Evolutionary conservation across 2,329 filamentous ascomycete species (phyloP).

Genomic region (Monosporascus sp.): DNA sequence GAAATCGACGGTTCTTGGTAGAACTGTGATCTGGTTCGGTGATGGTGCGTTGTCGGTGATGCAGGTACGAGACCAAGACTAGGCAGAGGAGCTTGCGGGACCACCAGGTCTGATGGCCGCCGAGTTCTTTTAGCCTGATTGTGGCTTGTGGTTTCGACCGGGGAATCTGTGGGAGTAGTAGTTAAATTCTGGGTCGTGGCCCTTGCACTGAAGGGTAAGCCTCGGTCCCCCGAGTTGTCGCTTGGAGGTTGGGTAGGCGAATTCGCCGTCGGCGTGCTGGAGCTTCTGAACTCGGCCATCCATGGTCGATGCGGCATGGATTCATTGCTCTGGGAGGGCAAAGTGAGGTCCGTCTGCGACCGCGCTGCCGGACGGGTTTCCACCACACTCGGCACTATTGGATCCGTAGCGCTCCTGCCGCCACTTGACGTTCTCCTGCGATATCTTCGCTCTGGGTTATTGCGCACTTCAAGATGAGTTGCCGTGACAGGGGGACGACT

Average conservation of each 20-base stretch:
- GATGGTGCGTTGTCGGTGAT: conserved; percentile 28
- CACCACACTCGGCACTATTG: conserved; percentile 36
- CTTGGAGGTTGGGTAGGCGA: conserved; percentile 12
- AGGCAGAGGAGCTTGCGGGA: conserved; percentile 26
- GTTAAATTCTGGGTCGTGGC: conserved; percentile 16
- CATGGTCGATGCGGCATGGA: conserved; percentile 32
- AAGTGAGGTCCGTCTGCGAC: conserved; percentile 61
- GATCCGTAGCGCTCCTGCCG: conserved; percentile 50
- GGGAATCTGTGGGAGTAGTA: conserved; percentile 9
- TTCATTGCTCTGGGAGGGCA: conserved; percentile 37
- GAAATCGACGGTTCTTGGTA: conserved; percentile 68
- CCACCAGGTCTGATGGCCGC: conserved; percentile 36
- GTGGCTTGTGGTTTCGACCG: conserved; percentile 15
- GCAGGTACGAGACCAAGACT: conserved; percentile 26
- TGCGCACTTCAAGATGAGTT: conserved; percentile 45
- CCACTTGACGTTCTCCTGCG: conserved; percentile 50
- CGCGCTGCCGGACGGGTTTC: conserved; percentile 48
- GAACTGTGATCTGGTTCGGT: conserved; percentile 42
- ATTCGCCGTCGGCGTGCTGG: conserved; percentile 28
- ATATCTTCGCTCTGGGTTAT: conserved; percentile 38
- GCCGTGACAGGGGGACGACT: conserved; percentile 47
- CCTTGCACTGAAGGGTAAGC: conserved; percentile 34
- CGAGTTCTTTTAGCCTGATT: conserved; percentile 21
- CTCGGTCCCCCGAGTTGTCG: conserved; percentile 19
- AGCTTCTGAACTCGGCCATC: conserved; percentile 38